Conservation (phyloP, 441 rosid genomes). For the Erodium trifolium region DNA sequence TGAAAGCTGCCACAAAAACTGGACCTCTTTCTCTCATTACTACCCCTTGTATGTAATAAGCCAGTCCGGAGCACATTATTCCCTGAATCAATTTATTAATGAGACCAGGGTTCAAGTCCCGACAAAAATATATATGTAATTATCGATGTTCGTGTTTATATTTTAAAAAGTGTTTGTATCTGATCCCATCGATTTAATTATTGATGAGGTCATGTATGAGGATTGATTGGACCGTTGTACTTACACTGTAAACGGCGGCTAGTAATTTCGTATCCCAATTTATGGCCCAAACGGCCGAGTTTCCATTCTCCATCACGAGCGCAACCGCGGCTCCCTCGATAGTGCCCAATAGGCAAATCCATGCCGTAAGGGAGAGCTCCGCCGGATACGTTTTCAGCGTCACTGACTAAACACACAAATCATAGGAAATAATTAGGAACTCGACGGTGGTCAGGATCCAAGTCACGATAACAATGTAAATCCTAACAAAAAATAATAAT, state of each 20-base stretch:
- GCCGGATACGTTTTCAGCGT: slow-evolving; percentile 64
- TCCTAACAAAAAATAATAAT: no score
- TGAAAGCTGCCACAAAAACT: slow-evolving; percentile 76
- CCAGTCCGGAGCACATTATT: slow-evolving; percentile 50
- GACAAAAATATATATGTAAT: no score
- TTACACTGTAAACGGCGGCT: slow-evolving; percentile 73
- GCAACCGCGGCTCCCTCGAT: slow-evolving; percentile 52
- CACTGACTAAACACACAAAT: slow-evolving; percentile 36
- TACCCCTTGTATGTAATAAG: slow-evolving; percentile 26
- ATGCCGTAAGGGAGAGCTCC: slow-evolving; percentile 76
- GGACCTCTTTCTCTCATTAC: slow-evolving; percentile 79
- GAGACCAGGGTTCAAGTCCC: no score
- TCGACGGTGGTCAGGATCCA: no score
- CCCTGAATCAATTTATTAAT: slow-evolving; percentile 44
- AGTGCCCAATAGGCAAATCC: slow-evolving; percentile 81
- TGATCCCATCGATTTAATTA: no score
- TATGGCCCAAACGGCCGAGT: slow-evolving; percentile 44
- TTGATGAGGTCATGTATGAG: no score
- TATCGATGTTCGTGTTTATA: no score
- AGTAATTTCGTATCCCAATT: slow-evolving; percentile 71
- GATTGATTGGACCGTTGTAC: slow-evolving; percentile 12
- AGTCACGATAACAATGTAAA: no score
- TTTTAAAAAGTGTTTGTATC: no score
- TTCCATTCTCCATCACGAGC: slow-evolving; percentile 49
- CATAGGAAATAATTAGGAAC: neutral